Percentiles rank a stretch among this genome's conserved stretches.
Conservation (phyloP, 192 early-diverging fungal species). For the Anaeromyces robustus region DNA sequence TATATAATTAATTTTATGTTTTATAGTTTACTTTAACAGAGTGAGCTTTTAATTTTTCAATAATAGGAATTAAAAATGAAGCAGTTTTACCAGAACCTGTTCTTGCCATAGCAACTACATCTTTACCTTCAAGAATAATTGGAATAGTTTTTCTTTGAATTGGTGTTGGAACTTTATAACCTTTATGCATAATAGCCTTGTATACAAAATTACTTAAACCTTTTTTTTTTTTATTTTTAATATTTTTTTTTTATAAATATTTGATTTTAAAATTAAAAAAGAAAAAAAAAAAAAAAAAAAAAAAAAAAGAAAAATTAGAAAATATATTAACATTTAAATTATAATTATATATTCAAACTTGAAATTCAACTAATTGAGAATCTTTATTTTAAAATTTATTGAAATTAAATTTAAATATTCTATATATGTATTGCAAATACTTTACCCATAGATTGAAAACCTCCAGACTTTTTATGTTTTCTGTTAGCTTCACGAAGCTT, state of each 20-base stretch:
- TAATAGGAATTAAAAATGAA: conserved; percentile 82
- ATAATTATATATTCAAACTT: no score
- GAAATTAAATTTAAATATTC: neutral
- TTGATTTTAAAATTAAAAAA: no score
- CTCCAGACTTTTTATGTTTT: conserved; percentile 90
- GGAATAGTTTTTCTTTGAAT: conserved; percentile 95
- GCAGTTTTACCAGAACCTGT: conserved; percentile 98
- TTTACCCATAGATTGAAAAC: conserved; percentile 91
- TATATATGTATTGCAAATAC: conserved; percentile 6
- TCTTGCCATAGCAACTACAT: conserved; percentile 95
- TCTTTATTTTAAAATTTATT: neutral
- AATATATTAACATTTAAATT: no score
- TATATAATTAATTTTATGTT: neutral
- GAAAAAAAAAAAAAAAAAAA: no score
- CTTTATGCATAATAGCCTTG: conserved; percentile 12
- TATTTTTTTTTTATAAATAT: neutral
- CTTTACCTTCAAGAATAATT: conserved; percentile 71
- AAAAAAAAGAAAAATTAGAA: no score
- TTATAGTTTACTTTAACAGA: conserved; percentile 58
- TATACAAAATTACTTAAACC: neutral
- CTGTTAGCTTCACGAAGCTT: conserved; percentile 56
- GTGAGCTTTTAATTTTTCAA: conserved; percentile 74
- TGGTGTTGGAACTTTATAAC: conserved; percentile 95
- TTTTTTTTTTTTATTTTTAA: neutral
- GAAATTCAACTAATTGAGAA: no score